Percentiles rank a stretch among this genome's conserved stretches.
Conservation (phyloP, 768 basidiomycete species). For the Boletellus emodensis region DNA sequence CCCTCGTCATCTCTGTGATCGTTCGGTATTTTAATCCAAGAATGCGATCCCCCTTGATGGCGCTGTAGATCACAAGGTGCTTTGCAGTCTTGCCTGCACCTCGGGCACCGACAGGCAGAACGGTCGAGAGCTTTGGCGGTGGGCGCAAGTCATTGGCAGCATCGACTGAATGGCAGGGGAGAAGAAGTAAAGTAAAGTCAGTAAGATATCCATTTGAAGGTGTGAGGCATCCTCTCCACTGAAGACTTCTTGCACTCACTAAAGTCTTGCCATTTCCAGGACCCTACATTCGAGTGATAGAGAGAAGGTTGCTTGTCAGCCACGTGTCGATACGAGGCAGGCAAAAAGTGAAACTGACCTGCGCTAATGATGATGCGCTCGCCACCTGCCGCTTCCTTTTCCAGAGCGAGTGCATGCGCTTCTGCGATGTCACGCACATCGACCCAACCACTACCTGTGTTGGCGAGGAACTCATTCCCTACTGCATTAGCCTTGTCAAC, state of each 20-base stretch:
- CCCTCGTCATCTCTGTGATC: conserved; percentile 39
- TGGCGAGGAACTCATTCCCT: conserved; percentile 23
- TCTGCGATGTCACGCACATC: conserved; percentile 55
- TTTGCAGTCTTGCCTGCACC: conserved; percentile 28
- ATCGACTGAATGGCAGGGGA: conserved; percentile 27
- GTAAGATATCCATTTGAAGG: background rate
- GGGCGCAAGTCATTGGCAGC: conserved; percentile 34
- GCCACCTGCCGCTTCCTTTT: conserved; percentile 48
- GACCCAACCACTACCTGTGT: conserved; percentile 34
- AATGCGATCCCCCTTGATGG: conserved; percentile 36
- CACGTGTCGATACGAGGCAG: background rate
- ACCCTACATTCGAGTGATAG: conserved; percentile 4
- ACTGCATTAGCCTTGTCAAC: conserved; percentile 15
- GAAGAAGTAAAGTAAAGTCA: background rate
- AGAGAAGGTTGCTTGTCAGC: background rate
- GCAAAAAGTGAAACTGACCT: conserved; percentile 17
- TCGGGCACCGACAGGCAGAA: conserved; percentile 33
- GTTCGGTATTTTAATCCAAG: conserved; percentile 41
- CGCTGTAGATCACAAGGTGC: conserved; percentile 31
- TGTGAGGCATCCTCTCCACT: no score
- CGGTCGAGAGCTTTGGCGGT: conserved; percentile 26
- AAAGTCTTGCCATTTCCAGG: conserved; percentile 32
- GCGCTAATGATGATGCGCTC: conserved; percentile 53
- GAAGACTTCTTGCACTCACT: conserved; percentile 13
- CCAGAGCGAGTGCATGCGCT: conserved; percentile 51